Percentiles rank a stretch among this genome's conserved stretches.
Evolutionary conservation across 2,329 filamentous ascomycete species (phyloP).

Genomic region (Pseudocercospora fijiensis): DNA sequence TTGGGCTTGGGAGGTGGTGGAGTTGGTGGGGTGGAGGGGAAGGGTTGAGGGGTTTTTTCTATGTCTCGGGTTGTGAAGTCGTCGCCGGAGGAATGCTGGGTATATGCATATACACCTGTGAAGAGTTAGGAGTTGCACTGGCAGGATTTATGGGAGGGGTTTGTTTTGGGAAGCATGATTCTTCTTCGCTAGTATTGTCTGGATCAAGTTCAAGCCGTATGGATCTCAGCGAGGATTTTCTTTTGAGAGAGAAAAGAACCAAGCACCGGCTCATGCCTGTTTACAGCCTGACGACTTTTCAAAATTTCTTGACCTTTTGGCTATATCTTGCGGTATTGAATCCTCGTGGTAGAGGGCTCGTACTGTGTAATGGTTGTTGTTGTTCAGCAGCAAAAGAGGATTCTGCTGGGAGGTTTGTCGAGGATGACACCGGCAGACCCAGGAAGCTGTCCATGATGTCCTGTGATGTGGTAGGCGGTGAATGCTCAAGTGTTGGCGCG

Average conservation of each 20-base stretch:
- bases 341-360: background rate
- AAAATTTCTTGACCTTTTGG: conserved; percentile 29
- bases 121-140: conserved; percentile 34
- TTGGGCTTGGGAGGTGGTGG: background rate
- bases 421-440: background rate
- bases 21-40: background rate
- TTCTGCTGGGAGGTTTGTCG: background rate
- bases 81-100: conserved; percentile 10
- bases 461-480: no score
- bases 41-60: conserved; percentile 8
- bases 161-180: conserved; percentile 53
- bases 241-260: conserved; percentile 14
- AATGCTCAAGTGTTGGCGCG: no score
- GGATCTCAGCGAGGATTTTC: conserved; percentile 48
- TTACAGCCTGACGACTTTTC: conserved; percentile 23
- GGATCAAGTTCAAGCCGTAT: conserved; percentile 57
- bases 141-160: conserved; percentile 15
- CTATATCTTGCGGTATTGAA: conserved; percentile 1
- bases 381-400: background rate
- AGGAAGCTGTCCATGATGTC: no score
- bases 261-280: conserved; percentile 41
- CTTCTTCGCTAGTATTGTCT: conserved; percentile 53
- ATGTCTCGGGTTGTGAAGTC: conserved; percentile 7
- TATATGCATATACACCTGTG: conserved; percentile 36
- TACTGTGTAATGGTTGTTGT: background rate